Evolutionary conservation across 2,329 filamentous ascomycete species (phyloP), one percentile per base, ranked within the genome.

Genomic region (Diaporthe citri): DNA sequence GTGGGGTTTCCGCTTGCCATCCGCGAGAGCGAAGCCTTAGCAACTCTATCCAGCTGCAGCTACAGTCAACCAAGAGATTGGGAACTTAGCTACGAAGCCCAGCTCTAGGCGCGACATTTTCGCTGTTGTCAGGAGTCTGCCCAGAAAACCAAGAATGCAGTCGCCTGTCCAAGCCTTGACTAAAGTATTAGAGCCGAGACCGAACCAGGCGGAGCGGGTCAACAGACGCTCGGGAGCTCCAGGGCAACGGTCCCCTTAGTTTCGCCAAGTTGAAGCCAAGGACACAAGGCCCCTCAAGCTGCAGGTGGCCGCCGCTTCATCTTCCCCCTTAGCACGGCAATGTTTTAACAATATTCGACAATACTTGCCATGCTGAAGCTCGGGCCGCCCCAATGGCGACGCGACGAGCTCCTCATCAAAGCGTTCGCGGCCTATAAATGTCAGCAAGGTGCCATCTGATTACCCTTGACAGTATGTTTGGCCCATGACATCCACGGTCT

Each of bases 201-300:
- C 64, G 64, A 52, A 67, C 46, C 64, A 39, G 25, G 64, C 46
- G 64, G 46, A 36, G 64, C 46, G 64, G 46, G 64, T 28, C 46
- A 67, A 67, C 34, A 52, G 46, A 67, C 64, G 46, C 34, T 67
- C 64, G 64, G 64, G 46, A 67, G 46, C 46, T 36, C 64, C 64
- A 67, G n/a, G 64, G 64, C 28, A 13, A 67, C 31, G 64, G 46
- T 67, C 64, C 64, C 64, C 64, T 67, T 39, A 28, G 64, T 52
- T 67, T 67, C 64, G 64, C 64, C 64, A 67, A 67, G 64, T 67
- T 67, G 46, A 39, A 67, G 64, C 64, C 64, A 67, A 67, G 64
- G 64, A 67, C 46, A 52, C n/a, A 67, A 67, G 46, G 46, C 52
- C 64, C 62, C 31, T 28, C 46, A 67, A 52, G 20, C 31, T 67